Conservation (phyloP, 176 grass and related monocot genomes). For the Triticum monococcum region DNA sequence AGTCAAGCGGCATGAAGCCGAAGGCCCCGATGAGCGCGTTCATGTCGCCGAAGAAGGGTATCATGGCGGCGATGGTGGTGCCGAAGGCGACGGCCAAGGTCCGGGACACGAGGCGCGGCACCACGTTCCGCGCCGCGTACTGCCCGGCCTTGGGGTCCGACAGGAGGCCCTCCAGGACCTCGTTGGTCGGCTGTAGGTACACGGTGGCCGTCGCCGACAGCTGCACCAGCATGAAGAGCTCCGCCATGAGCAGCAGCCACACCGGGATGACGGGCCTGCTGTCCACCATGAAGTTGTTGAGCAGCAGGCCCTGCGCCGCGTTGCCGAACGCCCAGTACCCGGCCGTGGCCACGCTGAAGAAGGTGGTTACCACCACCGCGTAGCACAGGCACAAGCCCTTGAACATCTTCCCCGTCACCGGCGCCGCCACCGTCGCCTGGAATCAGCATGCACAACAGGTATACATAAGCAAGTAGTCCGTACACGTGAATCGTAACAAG, state of each 20-base stretch:
- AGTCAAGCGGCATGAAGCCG: slow-evolving; percentile 91
- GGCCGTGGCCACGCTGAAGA: slow-evolving; percentile 90
- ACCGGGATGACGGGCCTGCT: slow-evolving; percentile 58
- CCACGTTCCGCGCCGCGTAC: slow-evolving; percentile 61
- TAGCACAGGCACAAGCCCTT: slow-evolving; percentile 84
- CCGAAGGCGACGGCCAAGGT: slow-evolving; percentile 51
- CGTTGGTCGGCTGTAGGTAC: slow-evolving; percentile 95
- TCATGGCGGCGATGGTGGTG: slow-evolving; percentile 79
- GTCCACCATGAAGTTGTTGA: slow-evolving; percentile 69
- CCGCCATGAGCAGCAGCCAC: slow-evolving; percentile 60
- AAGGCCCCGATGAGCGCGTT: slow-evolving; percentile 88
- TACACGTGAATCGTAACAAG: too few species aligned
- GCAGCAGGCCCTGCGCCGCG: slow-evolving; percentile 48
- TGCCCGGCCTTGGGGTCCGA: slow-evolving; percentile 59
- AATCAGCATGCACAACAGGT: not conserved
- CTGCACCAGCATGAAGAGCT: slow-evolving; percentile 79
- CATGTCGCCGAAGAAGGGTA: slow-evolving; percentile 96
- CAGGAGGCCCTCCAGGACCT: slow-evolving; percentile 73
- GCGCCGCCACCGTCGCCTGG: slow-evolving; percentile 69
- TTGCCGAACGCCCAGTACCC: slow-evolving; percentile 98
- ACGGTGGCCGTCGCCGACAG: slow-evolving; percentile 74
- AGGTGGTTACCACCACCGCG: slow-evolving; percentile 60
- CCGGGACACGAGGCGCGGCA: slow-evolving; percentile 57
- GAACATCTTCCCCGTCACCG: slow-evolving; percentile 97
- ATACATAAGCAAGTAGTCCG: too few species aligned